A percentile compares a stretch with the other conserved stretches of the same genome.
Evolutionary conservation across 768 basidiomycete genomes (phyloP).

Genomic region (Hericium alpestre): DNA sequence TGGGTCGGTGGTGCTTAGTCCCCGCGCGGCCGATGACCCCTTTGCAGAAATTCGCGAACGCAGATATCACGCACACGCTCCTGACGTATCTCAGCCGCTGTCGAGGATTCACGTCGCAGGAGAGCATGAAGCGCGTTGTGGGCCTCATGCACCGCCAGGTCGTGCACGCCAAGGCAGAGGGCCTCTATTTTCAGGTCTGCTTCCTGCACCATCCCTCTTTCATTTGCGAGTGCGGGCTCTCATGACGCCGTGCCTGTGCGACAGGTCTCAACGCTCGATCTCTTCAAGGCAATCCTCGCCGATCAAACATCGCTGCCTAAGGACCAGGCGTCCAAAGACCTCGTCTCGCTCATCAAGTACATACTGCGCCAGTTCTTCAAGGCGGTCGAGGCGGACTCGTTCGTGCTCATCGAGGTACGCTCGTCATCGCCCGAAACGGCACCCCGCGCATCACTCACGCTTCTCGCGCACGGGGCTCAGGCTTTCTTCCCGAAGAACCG

Average conservation of each 20-base stretch:
- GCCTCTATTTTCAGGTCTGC: conserved; percentile 88
- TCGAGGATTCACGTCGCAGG: conserved; percentile 66
- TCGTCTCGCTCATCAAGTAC: conserved; percentile 74
- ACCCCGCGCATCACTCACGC: conserved; percentile 9
- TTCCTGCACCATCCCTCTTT: conserved; percentile 4
- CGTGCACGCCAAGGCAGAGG: conserved; percentile 86
- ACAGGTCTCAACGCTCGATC: conserved; percentile 79
- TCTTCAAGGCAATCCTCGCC: conserved; percentile 81
- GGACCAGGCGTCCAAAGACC: conserved; percentile 72
- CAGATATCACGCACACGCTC: conserved; percentile 78
- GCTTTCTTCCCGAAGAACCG: conserved; percentile 86
- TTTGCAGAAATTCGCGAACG: conserved; percentile 76
- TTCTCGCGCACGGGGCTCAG: conserved; percentile 25
- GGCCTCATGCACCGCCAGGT: conserved; percentile 84
- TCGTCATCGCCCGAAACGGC: conserved; percentile 20
- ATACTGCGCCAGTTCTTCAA: conserved; percentile 94
- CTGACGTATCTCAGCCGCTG: conserved; percentile 76
- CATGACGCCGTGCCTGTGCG: neutral
- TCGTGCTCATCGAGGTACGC: conserved; percentile 78
- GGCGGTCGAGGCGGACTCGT: conserved; percentile 68
- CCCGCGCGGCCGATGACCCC: conserved; percentile 10
- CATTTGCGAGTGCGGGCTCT: conserved; percentile 3
- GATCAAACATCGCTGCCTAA: conserved; percentile 72
- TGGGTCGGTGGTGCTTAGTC: conserved; percentile 14
- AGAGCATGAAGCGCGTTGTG: conserved; percentile 86